Evolutionary conservation across 495 filamentous ascomycete species (phyloP).

Genomic region (Aspergillus affinis): DNA sequence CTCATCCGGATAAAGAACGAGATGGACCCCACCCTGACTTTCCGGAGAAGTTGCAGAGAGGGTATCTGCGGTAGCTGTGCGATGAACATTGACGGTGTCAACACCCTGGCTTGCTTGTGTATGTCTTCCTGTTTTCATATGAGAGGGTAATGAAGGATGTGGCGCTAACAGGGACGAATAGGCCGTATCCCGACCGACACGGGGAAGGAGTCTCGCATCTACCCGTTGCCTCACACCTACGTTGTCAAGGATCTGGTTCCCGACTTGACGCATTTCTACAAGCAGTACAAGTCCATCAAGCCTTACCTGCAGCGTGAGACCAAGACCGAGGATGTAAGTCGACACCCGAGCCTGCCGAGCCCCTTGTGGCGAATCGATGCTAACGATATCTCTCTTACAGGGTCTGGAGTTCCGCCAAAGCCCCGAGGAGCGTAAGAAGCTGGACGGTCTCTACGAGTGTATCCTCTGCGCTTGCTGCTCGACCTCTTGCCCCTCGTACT

Average conservation of each 20-base stretch:
- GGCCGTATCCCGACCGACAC: constrained; percentile 92
- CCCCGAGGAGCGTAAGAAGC: constrained; percentile 87
- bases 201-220: constrained; percentile 83
- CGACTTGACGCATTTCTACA: constrained; percentile 98
- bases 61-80: constrained; percentile 98
- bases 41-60: constrained; percentile 92
- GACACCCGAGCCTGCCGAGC: background rate
- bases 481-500: constrained; percentile 97
- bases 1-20: constrained; percentile 99
- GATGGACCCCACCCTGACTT: constrained; percentile 93
- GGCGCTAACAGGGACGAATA: constrained; percentile 31
- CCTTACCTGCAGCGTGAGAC: constrained; percentile 92
- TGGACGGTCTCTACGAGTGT: constrained; percentile 98
- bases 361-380: background rate
- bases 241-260: constrained; percentile 98
- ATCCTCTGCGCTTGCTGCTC: constrained; percentile 99
- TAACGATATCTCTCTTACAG: constrained; percentile 37
- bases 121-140: constrained; percentile 50
- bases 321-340: constrained; percentile 68
- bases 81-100: constrained; percentile 99
- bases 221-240: constrained; percentile 97
- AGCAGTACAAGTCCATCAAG: constrained; percentile 99
- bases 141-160: background rate
- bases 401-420: constrained; percentile 88
- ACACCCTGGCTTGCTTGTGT: constrained; percentile 97